Percentiles rank a stretch among this genome's conserved stretches.
Conservation (phyloP, 192 early-diverging fungal species). For the Coemansia sp. region DNA sequence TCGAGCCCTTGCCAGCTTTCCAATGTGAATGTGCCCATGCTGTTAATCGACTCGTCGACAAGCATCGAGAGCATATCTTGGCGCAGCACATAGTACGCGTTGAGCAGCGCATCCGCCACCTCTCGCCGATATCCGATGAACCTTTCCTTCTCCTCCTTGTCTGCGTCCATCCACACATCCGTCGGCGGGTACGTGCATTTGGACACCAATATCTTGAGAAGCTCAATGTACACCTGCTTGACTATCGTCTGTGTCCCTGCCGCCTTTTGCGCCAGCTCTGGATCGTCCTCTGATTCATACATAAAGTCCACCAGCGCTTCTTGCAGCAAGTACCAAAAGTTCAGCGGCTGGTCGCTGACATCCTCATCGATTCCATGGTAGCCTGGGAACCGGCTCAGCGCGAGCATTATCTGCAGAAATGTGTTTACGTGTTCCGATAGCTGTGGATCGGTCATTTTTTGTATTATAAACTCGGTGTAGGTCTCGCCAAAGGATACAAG, state of each 20-base stretch:
- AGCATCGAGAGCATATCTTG: constrained; percentile 57
- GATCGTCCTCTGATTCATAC: constrained; percentile 26
- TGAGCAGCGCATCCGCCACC: constrained; percentile 71
- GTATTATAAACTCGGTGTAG: constrained; percentile 37
- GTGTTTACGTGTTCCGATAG: constrained; percentile 12
- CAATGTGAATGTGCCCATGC: constrained; percentile 23
- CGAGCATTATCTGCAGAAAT: constrained; percentile 55
- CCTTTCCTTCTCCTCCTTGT: constrained; percentile 59
- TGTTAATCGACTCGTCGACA: constrained; percentile 23
- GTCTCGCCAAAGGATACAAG: constrained; percentile 47
- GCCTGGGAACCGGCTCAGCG: constrained; percentile 68
- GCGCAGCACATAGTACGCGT: constrained; percentile 66
- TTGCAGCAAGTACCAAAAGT: constrained; percentile 74
- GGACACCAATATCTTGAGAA: constrained; percentile 57
- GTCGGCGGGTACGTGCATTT: constrained; percentile 62
- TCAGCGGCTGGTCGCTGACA: constrained; percentile 67
- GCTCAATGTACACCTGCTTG: constrained; percentile 51
- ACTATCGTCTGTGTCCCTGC: constrained; percentile 27
- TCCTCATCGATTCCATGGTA: constrained; percentile 68
- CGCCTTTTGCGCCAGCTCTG: neutral
- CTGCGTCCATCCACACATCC: constrained; percentile 57
- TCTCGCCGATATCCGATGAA: constrained; percentile 68
- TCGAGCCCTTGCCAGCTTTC: constrained; percentile 53
- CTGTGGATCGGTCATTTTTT: constrained; percentile 9
- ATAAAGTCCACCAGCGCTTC: constrained; percentile 63